Conservation (phyloP, 306 rosid genomes). For the Acmispon strigosus region DNA sequence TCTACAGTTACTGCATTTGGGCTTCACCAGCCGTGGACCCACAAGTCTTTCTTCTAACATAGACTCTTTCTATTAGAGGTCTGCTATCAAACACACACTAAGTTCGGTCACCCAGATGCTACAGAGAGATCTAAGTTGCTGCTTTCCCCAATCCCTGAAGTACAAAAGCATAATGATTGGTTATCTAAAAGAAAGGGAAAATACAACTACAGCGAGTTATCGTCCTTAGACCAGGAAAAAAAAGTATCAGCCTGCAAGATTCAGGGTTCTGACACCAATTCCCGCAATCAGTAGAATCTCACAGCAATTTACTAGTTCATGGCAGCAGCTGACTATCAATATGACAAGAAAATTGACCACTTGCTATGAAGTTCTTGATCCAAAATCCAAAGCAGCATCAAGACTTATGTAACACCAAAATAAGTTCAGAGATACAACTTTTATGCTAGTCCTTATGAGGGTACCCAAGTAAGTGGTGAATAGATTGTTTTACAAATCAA, state of each 20-base stretch:
- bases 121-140: not conserved
- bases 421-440: not conserved
- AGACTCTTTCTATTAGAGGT: too few species aligned
- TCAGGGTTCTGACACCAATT: not conserved
- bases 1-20: too few species aligned
- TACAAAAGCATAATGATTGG: not conserved
- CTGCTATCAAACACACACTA: not conserved
- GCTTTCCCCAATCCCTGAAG: too few species aligned
- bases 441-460: not conserved
- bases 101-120: not conserved
- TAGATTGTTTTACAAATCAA: not conserved
- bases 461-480: not conserved
- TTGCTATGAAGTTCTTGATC: not conserved
- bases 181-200: not conserved
- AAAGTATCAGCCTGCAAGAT: not conserved
- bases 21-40: too few species aligned
- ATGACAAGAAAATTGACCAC: not conserved
- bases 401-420: not conserved
- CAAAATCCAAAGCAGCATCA: not conserved
- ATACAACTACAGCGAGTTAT: not conserved
- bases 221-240: not conserved
- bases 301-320: not conserved
- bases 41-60: too few species aligned
- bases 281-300: not conserved
- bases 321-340: not conserved